Conservation (phyloP, 2,329 filamentous ascomycete species). For the Cladophialophora psammophila region DNA sequence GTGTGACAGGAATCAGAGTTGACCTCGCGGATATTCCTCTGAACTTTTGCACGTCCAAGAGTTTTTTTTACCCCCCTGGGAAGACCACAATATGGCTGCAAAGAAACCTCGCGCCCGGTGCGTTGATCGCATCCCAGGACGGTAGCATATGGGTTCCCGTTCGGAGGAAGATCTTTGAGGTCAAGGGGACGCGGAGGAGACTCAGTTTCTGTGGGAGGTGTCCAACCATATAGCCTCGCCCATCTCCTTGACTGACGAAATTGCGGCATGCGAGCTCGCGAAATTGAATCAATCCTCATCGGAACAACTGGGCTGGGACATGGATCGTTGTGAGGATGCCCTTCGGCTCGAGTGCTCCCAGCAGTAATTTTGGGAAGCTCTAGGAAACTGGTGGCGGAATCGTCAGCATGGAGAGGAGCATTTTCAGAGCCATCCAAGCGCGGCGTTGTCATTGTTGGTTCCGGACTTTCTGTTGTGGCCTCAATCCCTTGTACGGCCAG, state of each 20-base stretch:
- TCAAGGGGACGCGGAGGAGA: neutral
- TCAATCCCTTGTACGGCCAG: neutral
- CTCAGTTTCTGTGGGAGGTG: neutral
- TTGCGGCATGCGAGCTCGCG: conserved; percentile 25
- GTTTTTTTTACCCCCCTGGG: conserved; percentile 6
- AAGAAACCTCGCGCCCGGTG: conserved; percentile 30
- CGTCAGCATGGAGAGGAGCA: neutral
- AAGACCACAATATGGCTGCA: conserved; percentile 34
- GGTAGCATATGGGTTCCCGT: neutral
- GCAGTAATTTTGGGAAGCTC: conserved; percentile 26
- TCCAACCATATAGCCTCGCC: conserved; percentile 27
- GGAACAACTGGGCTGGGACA: conserved; percentile 25
- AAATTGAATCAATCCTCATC: conserved; percentile 3
- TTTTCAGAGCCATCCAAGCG: neutral
- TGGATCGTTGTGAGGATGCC: conserved; percentile 3
- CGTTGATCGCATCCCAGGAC: neutral
- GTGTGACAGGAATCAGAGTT: conserved; percentile 13
- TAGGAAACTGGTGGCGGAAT: conserved; percentile 21
- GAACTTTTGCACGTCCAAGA: conserved; percentile 4
- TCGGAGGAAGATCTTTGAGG: neutral
- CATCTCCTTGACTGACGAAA: conserved; percentile 36
- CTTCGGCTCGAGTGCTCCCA: neutral
- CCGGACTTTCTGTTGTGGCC: neutral
- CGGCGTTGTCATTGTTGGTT: neutral
- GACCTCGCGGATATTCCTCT: conserved; percentile 7